Base-by-base conservation (phyloP, 163 green algal species). In the Scenedesmus sp. region DNA sequence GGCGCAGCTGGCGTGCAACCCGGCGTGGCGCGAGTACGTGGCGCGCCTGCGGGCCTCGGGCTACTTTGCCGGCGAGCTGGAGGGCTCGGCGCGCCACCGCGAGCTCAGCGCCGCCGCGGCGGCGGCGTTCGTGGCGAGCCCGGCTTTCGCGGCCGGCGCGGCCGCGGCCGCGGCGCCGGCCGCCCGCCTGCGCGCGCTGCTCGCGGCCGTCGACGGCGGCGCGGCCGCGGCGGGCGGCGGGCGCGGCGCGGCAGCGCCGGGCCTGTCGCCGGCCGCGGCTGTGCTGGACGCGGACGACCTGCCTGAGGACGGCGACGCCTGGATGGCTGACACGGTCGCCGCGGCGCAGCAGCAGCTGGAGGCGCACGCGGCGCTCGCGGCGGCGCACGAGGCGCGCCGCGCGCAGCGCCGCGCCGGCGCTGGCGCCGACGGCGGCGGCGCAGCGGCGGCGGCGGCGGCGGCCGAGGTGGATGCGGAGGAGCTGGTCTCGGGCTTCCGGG, bases 401-500 rank as follows among this genome's bases (percentile, higher is more conserved):
- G 28, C 73, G 47, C 47, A 65, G 34, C 26, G 36, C 5, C 63
- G 45, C 44, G 45, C 57, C 76, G n/a, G 20, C 67, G 70, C 26
- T n/a, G 78, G 20, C 53, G 36, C 66, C 74, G 62, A 17, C 44
- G 53, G 22, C 70, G 62, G 26, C 72, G 69, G 57, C 29, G 62
- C 71, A 45, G 29, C 65, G 74, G 28, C 66, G 83, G 70, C 20
- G 33, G 42, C 18, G 28, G 44, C 13, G 26, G 58, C 18, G n/a
- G 48, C n/a, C 11, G 62, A 82, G 72, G 72, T 89, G 28, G 84
- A 89, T 65, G 81, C 81, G 10, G 77, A 80, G 9, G 66, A 69
- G 54, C 48, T 89, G 33, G 71, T 81, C 6, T 7, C 60, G 17
- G 60, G 70, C 34, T 36, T 89, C 45, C 60, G 65, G 28, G 66